A percentile compares a stretch with the other conserved stretches of the same genome.
Conservation (phyloP, 2,329 filamentous ascomycete species). For the Pseudopithomyces maydicus region DNA sequence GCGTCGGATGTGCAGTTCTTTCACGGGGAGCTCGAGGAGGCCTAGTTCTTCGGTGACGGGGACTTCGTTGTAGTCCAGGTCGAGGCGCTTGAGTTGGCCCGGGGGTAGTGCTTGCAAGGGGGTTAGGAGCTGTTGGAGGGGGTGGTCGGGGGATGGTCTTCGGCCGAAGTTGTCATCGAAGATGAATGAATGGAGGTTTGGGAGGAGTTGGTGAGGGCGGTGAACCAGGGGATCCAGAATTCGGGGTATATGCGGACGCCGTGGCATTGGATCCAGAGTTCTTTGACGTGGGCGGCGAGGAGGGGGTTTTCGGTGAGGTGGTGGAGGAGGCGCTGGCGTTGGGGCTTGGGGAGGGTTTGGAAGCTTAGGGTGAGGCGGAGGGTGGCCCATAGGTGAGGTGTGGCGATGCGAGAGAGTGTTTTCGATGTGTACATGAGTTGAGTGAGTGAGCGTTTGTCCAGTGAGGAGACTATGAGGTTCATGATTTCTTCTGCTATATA, state of each 20-base stretch:
- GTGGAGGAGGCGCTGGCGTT: not conserved
- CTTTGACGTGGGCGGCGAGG: not conserved
- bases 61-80: not conserved
- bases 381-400: not conserved
- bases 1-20: too few relatives aligned
- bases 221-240: not conserved
- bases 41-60: not conserved
- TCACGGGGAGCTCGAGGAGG: too few relatives aligned
- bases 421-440: not conserved
- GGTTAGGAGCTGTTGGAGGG: not conserved
- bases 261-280: not conserved
- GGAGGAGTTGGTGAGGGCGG: not conserved
- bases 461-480: not conserved
- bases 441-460: not conserved
- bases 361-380: not conserved
- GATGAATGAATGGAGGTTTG: not conserved
- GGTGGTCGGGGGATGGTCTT: not conserved
- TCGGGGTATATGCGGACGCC: not conserved
- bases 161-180: not conserved
- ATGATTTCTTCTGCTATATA: not conserved
- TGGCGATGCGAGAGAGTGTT: not conserved
- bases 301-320: not conserved
- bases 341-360: not conserved
- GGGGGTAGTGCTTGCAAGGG: not conserved
- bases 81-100: not conserved